These are phyloP conservation scores for Chalaropsis ovoidea DNA, from an alignment of 2,329 filamentous ascomycete species.

Conservation along the genomic window DNA sequence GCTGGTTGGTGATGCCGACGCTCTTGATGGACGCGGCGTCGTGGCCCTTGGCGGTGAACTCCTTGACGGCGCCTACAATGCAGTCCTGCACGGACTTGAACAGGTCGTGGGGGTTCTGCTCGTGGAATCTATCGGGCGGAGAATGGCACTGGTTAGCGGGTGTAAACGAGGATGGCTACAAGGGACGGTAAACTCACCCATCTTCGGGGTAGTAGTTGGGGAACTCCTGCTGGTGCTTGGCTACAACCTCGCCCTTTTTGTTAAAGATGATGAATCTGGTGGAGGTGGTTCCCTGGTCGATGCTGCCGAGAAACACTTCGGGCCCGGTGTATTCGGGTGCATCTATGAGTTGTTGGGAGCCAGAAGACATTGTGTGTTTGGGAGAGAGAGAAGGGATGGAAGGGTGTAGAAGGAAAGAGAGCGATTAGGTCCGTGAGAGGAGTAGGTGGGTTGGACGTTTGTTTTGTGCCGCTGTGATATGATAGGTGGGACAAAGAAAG, in stretches of 20 bases:
- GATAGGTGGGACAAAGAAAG: constrained; percentile 13
- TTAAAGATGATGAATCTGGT: constrained; percentile 88
- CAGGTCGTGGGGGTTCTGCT: constrained; percentile 73
- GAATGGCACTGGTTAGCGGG: neutral
- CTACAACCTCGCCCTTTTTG: constrained; percentile 63
- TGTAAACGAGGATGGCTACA: constrained; percentile 8
- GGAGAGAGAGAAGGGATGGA: neutral
- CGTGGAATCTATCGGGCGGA: constrained; percentile 59
- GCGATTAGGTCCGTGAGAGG: neutral
- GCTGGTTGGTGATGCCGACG: constrained; percentile 81
- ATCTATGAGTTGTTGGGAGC: constrained; percentile 5
- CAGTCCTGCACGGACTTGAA: constrained; percentile 66
- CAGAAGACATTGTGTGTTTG: neutral
- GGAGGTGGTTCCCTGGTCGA: constrained; percentile 85
- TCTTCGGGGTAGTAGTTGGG: constrained; percentile 74
- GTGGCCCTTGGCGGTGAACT: constrained; percentile 62
- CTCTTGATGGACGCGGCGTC: constrained; percentile 58
- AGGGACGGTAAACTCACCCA: constrained; percentile 49
- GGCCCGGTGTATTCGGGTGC: neutral
- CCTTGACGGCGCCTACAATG: constrained; percentile 63
- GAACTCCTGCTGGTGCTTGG: constrained; percentile 78
- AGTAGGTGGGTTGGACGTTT: neutral
- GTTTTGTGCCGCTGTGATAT: neutral
- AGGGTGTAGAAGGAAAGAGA: neutral
- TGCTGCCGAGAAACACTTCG: constrained; percentile 61